Base-by-base conservation (phyloP, 352 stramenopile species). In the Globisporangium nunn region DNA sequence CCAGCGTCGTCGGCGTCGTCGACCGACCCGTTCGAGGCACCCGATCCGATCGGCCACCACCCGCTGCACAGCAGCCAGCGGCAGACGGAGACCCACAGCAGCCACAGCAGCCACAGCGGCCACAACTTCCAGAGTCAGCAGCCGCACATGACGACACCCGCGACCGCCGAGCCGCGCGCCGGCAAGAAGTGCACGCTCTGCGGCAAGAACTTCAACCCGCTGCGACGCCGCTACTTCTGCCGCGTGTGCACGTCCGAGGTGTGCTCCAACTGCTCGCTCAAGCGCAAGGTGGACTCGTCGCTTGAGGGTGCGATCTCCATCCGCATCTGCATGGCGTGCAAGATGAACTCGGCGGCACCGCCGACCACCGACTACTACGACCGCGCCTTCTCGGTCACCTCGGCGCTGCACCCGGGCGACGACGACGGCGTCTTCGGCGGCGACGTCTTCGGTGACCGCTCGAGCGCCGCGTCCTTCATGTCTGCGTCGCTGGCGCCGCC, bases 151-250 rank as follows among this genome's bases (percentile, higher is more conserved):
- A 40, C 67, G 43, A 23, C 45, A 0, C 46, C 18, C 31, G 53
- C 33, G 18, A 30, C 54, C 8, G 18, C 51, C 23, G 47, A 40
- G 52, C 54, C 40, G 39, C 61, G 56, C 18, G 41, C 28, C 29
- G 50, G 56, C 28, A 88, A 83, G 50, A 86, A 88, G 62, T 92
- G 84, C 61, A 72, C 76, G 0, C 68, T 87, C 3, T 94, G 81
- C 60, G 75, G 73, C 55, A 94, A 92, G 70, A 85, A 70, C 56
- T 94, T 94, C 60, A 92, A 90, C 56, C 77, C 80, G 33, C 62
- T 94, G 56, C 80, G 80, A 11, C 70, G 84, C 30, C 80, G 82
- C 7, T 85, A 91, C 68, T 71, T 81, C 50, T 92, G 84, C 64
- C 76, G 78, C 33, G 64, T 75, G 56, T 94, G 81, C 45, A 72